Evolutionary conservation across 2,329 filamentous ascomycete genomes (phyloP).

Genomic region (Penicillium sp.): DNA sequence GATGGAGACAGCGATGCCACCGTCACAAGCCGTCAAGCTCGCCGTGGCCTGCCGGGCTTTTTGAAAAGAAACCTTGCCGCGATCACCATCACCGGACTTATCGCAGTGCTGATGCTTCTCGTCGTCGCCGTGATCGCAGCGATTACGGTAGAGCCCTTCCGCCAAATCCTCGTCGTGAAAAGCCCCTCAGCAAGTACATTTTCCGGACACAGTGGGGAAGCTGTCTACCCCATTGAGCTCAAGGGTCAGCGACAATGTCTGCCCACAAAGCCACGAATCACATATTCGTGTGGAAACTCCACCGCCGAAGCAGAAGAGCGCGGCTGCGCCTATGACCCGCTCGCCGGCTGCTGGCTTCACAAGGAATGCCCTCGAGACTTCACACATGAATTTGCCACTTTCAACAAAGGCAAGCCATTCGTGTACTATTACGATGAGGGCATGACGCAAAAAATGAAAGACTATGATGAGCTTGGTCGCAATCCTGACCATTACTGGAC

Average conservation of each 20-base stretch:
- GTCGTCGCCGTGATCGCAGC: constrained; percentile 8
- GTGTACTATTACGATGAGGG: constrained; percentile 18
- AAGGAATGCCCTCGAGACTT: constrained; percentile 15
- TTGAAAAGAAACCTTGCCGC: constrained; percentile 10
- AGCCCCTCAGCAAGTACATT: background rate
- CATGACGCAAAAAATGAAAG: constrained; percentile 12
- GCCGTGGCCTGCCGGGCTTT: background rate
- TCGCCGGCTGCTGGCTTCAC: constrained; percentile 20
- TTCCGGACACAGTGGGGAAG: background rate
- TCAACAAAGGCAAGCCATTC: constrained; percentile 18
- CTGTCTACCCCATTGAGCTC: background rate
- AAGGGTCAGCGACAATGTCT: constrained; percentile 14
- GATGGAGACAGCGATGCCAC: constrained; percentile 8
- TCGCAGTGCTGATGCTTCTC: constrained; percentile 7
- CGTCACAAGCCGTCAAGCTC: background rate
- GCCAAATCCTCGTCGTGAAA: constrained; percentile 6
- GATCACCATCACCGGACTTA: constrained; percentile 13
- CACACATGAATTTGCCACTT: constrained; percentile 12
- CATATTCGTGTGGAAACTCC: constrained; percentile 16
- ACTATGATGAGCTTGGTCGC: constrained; percentile 12
- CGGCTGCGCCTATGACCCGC: constrained; percentile 17
- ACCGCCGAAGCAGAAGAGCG: constrained; percentile 11
- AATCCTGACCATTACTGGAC: constrained; percentile 14
- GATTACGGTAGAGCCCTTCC: constrained; percentile 10
- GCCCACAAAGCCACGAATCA: constrained; percentile 5